Evolutionary conservation across 1,284 basidiomycete species (phyloP).

Genomic region (Ceratorhiza oryzae-sativae): DNA sequence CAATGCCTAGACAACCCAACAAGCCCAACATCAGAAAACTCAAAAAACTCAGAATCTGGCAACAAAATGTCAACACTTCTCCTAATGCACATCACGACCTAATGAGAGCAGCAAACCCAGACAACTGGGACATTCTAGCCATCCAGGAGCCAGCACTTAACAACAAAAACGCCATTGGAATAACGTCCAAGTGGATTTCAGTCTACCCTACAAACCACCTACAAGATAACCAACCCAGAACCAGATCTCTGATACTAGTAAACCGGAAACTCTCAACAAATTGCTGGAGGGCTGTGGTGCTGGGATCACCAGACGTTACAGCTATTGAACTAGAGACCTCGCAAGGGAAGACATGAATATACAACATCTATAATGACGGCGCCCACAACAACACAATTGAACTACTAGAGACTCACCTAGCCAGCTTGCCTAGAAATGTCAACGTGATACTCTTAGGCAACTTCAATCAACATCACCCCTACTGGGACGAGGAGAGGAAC

Average conservation of each 20-base stretch:
- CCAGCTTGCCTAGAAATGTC: neutral
- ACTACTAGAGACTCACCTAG: neutral
- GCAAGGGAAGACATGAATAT: neutral
- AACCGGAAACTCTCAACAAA: conserved; percentile 10
- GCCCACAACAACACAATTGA: neutral
- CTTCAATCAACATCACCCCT: conserved; percentile 23
- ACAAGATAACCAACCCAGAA: neutral
- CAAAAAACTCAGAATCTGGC: neutral
- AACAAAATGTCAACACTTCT: conserved; percentile 16
- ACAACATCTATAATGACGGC: conserved; percentile 24
- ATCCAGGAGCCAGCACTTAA: neutral
- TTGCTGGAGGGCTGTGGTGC: neutral
- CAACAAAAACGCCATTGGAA: neutral
- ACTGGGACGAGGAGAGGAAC: conserved; percentile 20
- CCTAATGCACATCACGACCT: neutral
- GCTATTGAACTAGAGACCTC: neutral
- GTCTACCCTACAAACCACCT: conserved; percentile 9
- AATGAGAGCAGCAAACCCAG: neutral
- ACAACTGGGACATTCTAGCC: conserved; percentile 16
- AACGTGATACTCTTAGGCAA: conserved; percentile 3
- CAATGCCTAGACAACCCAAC: neutral
- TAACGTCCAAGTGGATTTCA: neutral
- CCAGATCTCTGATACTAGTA: neutral
- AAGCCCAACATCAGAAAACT: neutral
- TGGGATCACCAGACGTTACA: conserved; percentile 5